Evolutionary conservation across 441 rosid genomes (phyloP).

Genomic region (Lepidium campestre): DNA sequence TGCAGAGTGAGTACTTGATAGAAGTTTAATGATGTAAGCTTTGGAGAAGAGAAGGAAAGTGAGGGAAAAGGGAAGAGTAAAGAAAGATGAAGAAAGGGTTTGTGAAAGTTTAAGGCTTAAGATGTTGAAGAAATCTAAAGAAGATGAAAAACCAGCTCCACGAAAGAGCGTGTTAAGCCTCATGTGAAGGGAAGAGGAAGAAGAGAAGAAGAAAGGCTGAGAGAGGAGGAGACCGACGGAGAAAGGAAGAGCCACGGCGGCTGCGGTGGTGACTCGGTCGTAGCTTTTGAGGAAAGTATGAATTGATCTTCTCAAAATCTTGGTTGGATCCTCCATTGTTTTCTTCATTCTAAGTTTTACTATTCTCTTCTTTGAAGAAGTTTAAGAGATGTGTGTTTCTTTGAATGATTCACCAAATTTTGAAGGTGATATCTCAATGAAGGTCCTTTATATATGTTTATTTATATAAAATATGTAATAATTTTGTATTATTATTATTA

Average conservation of each 20-base stretch:
- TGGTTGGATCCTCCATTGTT: constrained; percentile 45
- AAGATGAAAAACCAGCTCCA: constrained; percentile 72
- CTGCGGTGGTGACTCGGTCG: constrained; percentile 46
- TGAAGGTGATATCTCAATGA: constrained; percentile 19
- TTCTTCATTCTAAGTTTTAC: constrained; percentile 12
- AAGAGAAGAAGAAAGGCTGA: constrained; percentile 35
- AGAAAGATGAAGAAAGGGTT: constrained; percentile 44
- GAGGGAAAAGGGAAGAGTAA: constrained; percentile 66
- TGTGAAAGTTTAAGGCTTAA: constrained; percentile 68
- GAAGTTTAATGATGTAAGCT: constrained; percentile 40
- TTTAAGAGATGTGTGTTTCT: constrained; percentile 12
- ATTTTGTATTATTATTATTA: background rate
- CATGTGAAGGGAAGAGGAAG: constrained; percentile 28
- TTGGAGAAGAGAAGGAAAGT: constrained; percentile 70
- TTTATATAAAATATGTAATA: background rate
- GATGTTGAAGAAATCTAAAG: constrained; percentile 53
- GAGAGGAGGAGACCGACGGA: constrained; percentile 35
- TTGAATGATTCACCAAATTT: constrained; percentile 20
- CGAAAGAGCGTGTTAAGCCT: constrained; percentile 44
- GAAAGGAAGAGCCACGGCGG: constrained; percentile 60
- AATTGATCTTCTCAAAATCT: constrained; percentile 62
- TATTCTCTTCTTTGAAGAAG: constrained; percentile 18
- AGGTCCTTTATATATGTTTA: constrained; percentile 1
- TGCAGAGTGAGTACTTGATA: constrained; percentile 27
- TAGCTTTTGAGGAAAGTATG: constrained; percentile 55